Conservation (phyloP, 768 basidiomycete species). For the Coprinopsis strossmayeri region DNA sequence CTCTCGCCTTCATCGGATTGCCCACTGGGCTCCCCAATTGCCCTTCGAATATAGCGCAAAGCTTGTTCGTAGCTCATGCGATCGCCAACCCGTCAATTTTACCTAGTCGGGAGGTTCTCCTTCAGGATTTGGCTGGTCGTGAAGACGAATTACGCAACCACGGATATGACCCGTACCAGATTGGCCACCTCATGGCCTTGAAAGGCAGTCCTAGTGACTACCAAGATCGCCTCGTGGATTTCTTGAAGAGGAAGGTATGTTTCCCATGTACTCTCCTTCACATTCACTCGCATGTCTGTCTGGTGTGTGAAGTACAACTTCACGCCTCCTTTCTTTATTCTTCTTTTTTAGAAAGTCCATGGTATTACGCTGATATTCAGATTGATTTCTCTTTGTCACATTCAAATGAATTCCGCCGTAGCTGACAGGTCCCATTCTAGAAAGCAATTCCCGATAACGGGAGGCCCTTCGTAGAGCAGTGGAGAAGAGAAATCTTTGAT, state of each 20-base stretch:
- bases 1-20: slow-evolving; percentile 50
- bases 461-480: slow-evolving; percentile 40
- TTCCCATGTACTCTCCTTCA: background rate
- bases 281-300: background rate
- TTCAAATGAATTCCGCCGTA: too few species aligned
- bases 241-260: slow-evolving; percentile 24
- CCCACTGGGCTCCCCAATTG: slow-evolving; percentile 42
- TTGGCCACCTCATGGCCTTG: slow-evolving; percentile 43
- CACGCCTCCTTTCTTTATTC: background rate
- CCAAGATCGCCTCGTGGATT: slow-evolving; percentile 32
- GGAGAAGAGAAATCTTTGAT: slow-evolving; percentile 32
- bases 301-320: background rate
- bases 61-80: slow-evolving; percentile 37
- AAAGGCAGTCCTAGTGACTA: slow-evolving; percentile 29
- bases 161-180: slow-evolving; percentile 42
- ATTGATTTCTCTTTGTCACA: too few species aligned
- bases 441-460: slow-evolving; percentile 36
- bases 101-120: slow-evolving; percentile 29
- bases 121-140: slow-evolving; percentile 30
- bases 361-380: too few species aligned
- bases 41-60: slow-evolving; percentile 44
- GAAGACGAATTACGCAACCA: slow-evolving; percentile 33
- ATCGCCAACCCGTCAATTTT: slow-evolving; percentile 38
- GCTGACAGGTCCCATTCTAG: slow-evolving; percentile 14
- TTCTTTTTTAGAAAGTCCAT: background rate